Base-by-base conservation (phyloP, 192 early-diverging fungal genomes). In the Backusella parvicylindrica region DNA sequence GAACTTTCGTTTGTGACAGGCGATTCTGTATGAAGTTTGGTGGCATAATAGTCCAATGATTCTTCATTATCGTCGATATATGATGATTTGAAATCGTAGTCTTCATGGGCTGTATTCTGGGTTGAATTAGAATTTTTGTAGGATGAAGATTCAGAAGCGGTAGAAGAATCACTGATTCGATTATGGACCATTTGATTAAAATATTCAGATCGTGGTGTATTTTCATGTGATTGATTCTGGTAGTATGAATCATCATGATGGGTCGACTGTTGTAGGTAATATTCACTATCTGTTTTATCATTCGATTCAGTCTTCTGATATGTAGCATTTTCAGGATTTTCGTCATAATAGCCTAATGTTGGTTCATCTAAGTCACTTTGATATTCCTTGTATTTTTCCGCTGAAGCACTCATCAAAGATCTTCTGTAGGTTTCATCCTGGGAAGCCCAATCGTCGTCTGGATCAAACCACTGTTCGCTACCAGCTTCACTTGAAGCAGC, bases 391-490 rank as follows among this genome's bases (percentile, higher is more conserved):
- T 60, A 60, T 12, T 60, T 60, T 60, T 28, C 53, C 21, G n/a
- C 28, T 2, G 53, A 60, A 8, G 21, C 3, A 12, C 53, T 28
- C 53, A 60, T 60, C 53, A 60, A 60, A 4, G 73, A 75, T 28
- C 50, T 38, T 26, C 65, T 43, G 6, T 41, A 68, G 21, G 28
- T 12, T 3, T 67, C 47, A 16, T 64, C 74, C 33, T 75, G 74
- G 35, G 67, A 66, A 12, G 26, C 23, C 74, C 74, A 75, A 23
- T 68, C 47, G 0, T 75, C 74, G 21, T 75, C 35, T 13, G 60
- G 63, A 68, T 75, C 74, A 56, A 68, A 75, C 74, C 74, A 75
- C 16, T 75, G 74, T 37, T 75, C 74, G 16, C 74, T 75, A 0
- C 49, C 74, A 13, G 74, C 41, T 53, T 75, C 74, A 37, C 74